Conservation (phyloP, 768 basidiomycete species). For the Coprinopsis sp. region DNA sequence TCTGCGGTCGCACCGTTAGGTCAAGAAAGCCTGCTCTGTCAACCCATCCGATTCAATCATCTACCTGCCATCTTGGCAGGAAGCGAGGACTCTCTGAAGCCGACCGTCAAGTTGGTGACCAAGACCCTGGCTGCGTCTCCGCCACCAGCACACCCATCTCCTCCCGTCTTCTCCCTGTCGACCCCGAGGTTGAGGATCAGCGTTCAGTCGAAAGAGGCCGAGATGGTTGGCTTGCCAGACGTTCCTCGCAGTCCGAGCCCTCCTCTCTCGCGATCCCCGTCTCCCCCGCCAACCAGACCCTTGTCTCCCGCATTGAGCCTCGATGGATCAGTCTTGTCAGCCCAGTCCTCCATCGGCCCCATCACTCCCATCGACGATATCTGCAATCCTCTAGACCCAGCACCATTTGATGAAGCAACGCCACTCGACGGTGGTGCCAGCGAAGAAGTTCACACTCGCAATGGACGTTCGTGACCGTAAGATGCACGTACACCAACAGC, state of each 20-base stretch:
- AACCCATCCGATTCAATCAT: slow-evolving; percentile 3
- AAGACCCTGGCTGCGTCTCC: slow-evolving; percentile 6
- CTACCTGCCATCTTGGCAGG: neutral
- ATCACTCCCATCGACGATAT: neutral
- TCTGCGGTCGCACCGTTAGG: neutral
- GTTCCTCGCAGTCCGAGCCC: neutral
- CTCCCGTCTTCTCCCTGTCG: neutral
- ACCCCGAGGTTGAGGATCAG: neutral
- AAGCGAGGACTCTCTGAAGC: neutral
- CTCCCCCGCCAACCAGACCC: neutral
- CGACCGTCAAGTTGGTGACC: neutral
- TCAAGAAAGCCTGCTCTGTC: slow-evolving; percentile 5
- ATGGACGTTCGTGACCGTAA: slow-evolving; percentile 27
- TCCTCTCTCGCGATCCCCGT: too few species aligned
- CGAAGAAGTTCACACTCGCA: slow-evolving; percentile 42
- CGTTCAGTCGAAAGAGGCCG: neutral
- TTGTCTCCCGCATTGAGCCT: neutral
- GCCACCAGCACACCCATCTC: slow-evolving; percentile 1
- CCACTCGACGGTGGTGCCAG: slow-evolving; percentile 16
- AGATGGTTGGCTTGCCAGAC: neutral
- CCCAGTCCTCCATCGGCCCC: neutral
- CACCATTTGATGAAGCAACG: neutral
- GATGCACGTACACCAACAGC: neutral
- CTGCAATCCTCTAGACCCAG: neutral
- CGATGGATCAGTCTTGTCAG: neutral